phyloP scores from a whole-genome alignment of 306 rosid genomes.

The Pyrus communis region DNA sequence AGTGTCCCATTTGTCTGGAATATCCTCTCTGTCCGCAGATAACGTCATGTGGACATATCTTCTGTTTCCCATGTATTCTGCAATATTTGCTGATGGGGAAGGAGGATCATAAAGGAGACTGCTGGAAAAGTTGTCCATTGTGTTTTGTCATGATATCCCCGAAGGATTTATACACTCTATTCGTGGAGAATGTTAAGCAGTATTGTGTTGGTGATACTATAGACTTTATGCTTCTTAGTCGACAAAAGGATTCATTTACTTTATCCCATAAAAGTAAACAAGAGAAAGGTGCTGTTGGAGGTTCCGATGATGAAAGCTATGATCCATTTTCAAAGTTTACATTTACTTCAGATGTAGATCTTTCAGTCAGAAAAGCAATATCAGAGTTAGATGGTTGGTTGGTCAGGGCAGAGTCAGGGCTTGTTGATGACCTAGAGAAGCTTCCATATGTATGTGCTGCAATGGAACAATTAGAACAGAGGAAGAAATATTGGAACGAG shows the following conservation, averaged over 20 bases:
- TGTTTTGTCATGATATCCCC: conserved; percentile 85
- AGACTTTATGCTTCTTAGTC: conserved; percentile 57
- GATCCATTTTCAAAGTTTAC: conserved; percentile 85
- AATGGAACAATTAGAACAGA: conserved; percentile 75
- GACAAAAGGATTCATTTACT: conserved; percentile 60
- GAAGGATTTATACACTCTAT: conserved; percentile 75
- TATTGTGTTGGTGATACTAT: conserved; percentile 57
- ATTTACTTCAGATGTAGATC: conserved; percentile 84
- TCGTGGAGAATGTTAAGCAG: conserved; percentile 64
- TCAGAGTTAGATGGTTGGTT: conserved; percentile 90
- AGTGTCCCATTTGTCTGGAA: conserved; percentile 96
- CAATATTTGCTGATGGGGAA: conserved; percentile 77
- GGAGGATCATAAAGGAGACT: conserved; percentile 86
- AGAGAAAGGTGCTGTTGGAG: conserved; percentile 27
- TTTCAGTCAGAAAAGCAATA: conserved; percentile 71
- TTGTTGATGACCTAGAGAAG: conserved; percentile 89
- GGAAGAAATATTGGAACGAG: conserved; percentile 80
- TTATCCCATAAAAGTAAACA: conserved; percentile 37
- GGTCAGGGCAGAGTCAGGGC: conserved; percentile 78
- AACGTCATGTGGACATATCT: conserved; percentile 93
- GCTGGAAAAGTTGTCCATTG: conserved; percentile 92
- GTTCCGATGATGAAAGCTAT: conserved; percentile 23
- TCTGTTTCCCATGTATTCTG: conserved; percentile 90
- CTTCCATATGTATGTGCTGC: conserved; percentile 97
- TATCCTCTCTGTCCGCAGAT: conserved; percentile 87